phyloP scores from a whole-genome alignment of 805 yeast species.

The Candida boleticola region DNA sequence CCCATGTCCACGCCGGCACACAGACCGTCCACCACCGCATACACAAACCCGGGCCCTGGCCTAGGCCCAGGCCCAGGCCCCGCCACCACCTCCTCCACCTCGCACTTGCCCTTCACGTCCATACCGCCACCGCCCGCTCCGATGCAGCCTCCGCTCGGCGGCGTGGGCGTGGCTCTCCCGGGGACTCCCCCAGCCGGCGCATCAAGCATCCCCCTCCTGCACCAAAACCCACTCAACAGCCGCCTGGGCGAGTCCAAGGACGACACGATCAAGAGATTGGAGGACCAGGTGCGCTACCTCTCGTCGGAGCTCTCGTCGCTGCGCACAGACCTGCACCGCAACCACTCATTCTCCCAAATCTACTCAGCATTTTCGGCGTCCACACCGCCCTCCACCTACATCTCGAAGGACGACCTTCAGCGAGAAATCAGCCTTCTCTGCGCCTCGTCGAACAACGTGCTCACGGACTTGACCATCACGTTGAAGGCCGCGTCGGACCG shows the following conservation, averaged over 20 bases:
- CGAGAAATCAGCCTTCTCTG: slow-evolving; percentile 39
- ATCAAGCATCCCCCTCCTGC: too few species aligned
- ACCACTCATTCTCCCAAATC: background rate
- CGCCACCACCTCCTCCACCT: too few species aligned
- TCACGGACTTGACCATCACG: slow-evolving; percentile 44
- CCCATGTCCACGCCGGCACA: too few species aligned
- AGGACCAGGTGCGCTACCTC: slow-evolving; percentile 3
- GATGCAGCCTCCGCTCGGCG: too few species aligned
- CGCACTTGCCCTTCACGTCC: too few species aligned
- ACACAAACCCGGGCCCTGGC: too few species aligned
- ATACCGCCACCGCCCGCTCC: too few species aligned
- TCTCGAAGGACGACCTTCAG: slow-evolving; percentile 36
- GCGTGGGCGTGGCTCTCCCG: too few species aligned
- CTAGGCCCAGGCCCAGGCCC: too few species aligned
- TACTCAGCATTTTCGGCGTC: background rate
- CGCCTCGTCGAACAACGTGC: slow-evolving; percentile 26
- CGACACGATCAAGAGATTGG: background rate
- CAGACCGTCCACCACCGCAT: too few species aligned
- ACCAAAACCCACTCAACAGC: background rate
- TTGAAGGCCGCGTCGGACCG: slow-evolving; percentile 46
- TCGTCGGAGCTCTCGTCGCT: background rate
- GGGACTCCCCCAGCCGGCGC: too few species aligned
- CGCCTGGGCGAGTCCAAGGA: background rate
- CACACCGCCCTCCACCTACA: slow-evolving; percentile 18
- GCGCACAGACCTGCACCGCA: background rate